Percentiles rank a stretch among this genome's conserved stretches.
These are phyloP conservation scores for Tuber umbilicatum DNA, from an alignment of 495 filamentous ascomycete species.

Conservation along the genomic window DNA sequence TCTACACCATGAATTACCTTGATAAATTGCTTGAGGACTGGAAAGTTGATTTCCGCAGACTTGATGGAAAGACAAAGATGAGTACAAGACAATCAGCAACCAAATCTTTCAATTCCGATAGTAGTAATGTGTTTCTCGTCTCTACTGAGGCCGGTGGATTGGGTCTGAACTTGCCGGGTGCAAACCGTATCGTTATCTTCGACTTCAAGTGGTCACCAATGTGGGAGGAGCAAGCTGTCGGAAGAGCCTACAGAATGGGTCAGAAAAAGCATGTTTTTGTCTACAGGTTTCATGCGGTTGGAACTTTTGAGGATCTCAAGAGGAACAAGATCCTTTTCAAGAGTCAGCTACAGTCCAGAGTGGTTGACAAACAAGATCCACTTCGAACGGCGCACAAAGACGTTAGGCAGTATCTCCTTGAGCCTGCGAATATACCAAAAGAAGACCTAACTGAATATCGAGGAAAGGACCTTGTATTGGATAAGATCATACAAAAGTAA, in stretches of 20 bases:
- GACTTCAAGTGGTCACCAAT: conserved; percentile 76
- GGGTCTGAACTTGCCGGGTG: conserved; percentile 74
- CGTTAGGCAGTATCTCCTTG: conserved; percentile 51
- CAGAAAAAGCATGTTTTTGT: conserved; percentile 79
- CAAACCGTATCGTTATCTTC: conserved; percentile 82
- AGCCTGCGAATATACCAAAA: conserved; percentile 50
- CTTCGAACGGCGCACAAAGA: conserved; percentile 52
- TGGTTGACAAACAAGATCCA: conserved; percentile 77
- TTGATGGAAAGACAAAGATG: conserved; percentile 60
- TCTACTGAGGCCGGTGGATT: conserved; percentile 76
- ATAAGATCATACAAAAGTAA: conserved; percentile 53
- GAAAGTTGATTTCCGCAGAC: conserved; percentile 48
- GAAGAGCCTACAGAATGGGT: conserved; percentile 78
- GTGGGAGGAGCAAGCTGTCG: conserved; percentile 82
- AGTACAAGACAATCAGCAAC: conserved; percentile 53
- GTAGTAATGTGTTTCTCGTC: conserved; percentile 61
- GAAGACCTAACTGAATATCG: conserved; percentile 50
- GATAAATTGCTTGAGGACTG: conserved; percentile 49
- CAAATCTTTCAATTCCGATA: conserved; percentile 58
- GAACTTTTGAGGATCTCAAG: conserved; percentile 69
- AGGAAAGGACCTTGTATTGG: conserved; percentile 68
- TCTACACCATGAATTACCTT: conserved; percentile 63
- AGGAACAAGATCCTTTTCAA: conserved; percentile 73
- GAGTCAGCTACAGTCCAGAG: conserved; percentile 64
- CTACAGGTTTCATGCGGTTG: conserved; percentile 73